Base-by-base conservation (phyloP, 1,139 yeast species). In the Arxiozyma slooffiae region DNA sequence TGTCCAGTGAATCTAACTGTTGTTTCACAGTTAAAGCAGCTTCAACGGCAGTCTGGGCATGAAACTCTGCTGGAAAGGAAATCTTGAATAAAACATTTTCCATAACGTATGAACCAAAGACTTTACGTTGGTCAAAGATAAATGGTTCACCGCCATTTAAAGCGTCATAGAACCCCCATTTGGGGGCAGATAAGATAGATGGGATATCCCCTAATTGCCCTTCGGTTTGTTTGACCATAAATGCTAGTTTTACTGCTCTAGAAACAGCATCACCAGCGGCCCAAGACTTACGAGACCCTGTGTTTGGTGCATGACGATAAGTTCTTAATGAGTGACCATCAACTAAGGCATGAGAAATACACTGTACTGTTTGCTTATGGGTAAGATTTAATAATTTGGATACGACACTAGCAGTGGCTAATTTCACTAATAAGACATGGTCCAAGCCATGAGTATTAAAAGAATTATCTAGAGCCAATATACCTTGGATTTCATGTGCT, bases 1-100 rank as follows among this genome's bases (percentile, higher is more conserved):
- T 71, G 21, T 79, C 79, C 51, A 67, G 54, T 9, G 60, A 62
- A 49, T 63, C 59, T 56, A 78, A 67, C 50, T 64, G 59, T 47
- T 62, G 55, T 60, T 75, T 70, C 20, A 75, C 68, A 22, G 69
- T 73, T 66, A 78, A 60, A 40, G 82, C 77, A 40, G 79, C 80
- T 60, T 78, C 83, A 34, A 74, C 82, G 14, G 82, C 82, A 39
- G 82, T 78, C 64, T 78, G 83, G n/a, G 82, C 81, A 61, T 78
- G 83, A 67, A 78, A 78, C 62, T 78, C 83, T 23, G 83, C 83
- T 17, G 82, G 82, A 71, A 73, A 78, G 1, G 81, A 77, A 55
- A 79, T 78, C 67, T 78, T 78, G 68, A 78, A 79, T 49, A 78
- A 62, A 18, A 78, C 77, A 57, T 78, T 78, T 64, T 78, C 82